Base-by-base conservation (phyloP, 2,329 filamentous ascomycete species). In the Fusarium albidum region DNA sequence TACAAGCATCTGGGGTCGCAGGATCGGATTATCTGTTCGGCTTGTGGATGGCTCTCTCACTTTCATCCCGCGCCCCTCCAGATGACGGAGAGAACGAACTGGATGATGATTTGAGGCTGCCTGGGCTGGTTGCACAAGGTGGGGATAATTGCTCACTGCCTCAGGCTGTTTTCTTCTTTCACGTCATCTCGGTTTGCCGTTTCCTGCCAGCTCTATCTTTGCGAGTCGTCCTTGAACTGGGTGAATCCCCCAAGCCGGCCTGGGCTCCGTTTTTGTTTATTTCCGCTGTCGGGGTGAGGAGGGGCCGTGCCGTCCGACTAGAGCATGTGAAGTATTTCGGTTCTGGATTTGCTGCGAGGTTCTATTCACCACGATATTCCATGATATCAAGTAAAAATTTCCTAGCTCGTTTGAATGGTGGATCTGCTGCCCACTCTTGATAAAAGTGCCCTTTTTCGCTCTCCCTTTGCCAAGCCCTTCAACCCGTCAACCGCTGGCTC, bases 21-120 rank as follows among this genome's bases (percentile, higher is more conserved):
- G 52, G 51, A 40, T 53, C 65, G 65, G 65, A 66, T 66, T 66
- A 67, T 68, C 65, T 60, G 39, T 60, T 64, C 65, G 60, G 64
- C 54, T 53, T 29, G 15, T 32, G 15, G 34, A 28, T 41, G 25
- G 39, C 45, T 34, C 55, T 54, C n/a, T 47, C 46, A 63, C 47
- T 32, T 53, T 38, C 33, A n/a, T 45, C 48, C 38, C 44, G 41
- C 39, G 32, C 29, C 32, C 33, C 25, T 27, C 27, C 18, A 12
- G 17, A 17, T 21, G 13, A 9, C 33, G 38, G 32, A 37, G 29
- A 44, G 35, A 38, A 28, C 31, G 10, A 17, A 49, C 33, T n/a
- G n/a, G 33, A 35, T 50, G 31, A 44, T 55, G 31, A 46, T 52
- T 14, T 29, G 25, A 42, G 27, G 32, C 27, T 44, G 33, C 9